Percentiles rank a stretch among this genome's conserved stretches.
Conservation (phyloP, 495 filamentous ascomycete genomes). For the Podospora sp. region DNA sequence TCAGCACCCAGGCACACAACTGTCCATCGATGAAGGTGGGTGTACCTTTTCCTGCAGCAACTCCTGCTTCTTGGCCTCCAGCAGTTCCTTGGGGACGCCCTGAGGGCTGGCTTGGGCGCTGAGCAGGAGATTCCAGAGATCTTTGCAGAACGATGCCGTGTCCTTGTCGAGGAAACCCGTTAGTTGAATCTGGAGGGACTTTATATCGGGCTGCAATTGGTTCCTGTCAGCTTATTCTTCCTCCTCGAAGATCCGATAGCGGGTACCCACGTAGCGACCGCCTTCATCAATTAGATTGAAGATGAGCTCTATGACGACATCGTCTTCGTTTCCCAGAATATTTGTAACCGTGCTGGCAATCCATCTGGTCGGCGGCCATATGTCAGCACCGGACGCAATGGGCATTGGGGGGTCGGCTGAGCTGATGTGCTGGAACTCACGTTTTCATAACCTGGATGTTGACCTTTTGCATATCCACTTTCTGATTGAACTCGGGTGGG, state of each 20-base stretch:
- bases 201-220: slow-evolving; percentile 80
- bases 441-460: slow-evolving; percentile 98
- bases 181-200: slow-evolving; percentile 87
- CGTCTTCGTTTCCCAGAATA: slow-evolving; percentile 88
- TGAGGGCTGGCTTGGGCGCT: slow-evolving; percentile 87
- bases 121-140: slow-evolving; percentile 86
- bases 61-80: slow-evolving; percentile 95
- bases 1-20: slow-evolving; percentile 10
- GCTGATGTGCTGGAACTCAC: slow-evolving; percentile 50
- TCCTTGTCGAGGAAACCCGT: slow-evolving; percentile 96
- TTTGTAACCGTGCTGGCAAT: slow-evolving; percentile 83
- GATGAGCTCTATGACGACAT: slow-evolving; percentile 90
- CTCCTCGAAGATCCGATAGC: neutral
- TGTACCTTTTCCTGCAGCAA: slow-evolving; percentile 88
- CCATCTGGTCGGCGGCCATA: slow-evolving; percentile 62
- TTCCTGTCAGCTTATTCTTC: neutral
- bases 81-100: slow-evolving; percentile 89
- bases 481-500: slow-evolving; percentile 87
- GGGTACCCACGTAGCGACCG: slow-evolving; percentile 68
- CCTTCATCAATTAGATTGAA: slow-evolving; percentile 90
- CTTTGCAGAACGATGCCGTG: slow-evolving; percentile 86
- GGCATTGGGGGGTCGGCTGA: neutral
- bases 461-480: slow-evolving; percentile 97
- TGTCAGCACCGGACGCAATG: neutral
- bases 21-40: neutral